Evolutionary conservation across 2,329 filamentous ascomycete species (phyloP).

Genomic region (Colletotrichum siamense): DNA sequence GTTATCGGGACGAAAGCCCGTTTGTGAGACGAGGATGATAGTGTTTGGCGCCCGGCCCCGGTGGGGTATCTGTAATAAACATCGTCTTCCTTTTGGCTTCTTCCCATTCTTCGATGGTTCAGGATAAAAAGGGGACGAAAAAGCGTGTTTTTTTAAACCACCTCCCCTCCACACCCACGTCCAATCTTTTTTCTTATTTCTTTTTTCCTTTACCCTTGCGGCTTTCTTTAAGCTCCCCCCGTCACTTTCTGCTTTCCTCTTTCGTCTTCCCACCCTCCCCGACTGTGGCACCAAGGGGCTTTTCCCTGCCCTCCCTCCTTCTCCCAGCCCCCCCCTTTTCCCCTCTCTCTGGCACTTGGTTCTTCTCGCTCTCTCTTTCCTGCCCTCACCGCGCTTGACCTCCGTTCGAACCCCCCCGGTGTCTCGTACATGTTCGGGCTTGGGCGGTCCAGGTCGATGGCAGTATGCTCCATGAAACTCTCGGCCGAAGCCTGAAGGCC

Average conservation of each 20-base stretch:
- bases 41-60: neutral
- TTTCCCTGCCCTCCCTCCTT: neutral
- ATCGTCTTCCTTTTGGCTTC: neutral
- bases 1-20: conserved; percentile 4
- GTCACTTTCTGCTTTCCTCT: neutral
- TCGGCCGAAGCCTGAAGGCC: neutral
- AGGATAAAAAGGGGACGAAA: neutral
- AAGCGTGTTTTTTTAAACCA: neutral
- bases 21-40: neutral
- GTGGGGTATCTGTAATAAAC: neutral
- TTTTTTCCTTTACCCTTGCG: neutral
- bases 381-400: neutral
- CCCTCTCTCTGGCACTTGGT: neutral
- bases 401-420: neutral
- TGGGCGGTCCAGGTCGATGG: neutral
- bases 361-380: neutral
- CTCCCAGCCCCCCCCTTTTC: neutral
- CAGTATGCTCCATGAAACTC: neutral
- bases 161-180: neutral
- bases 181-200: neutral
- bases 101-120: neutral
- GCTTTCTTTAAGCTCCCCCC: neutral
- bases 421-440: neutral
- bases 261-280: neutral
- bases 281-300: too few relatives aligned